A percentile compares a stretch with the other conserved stretches of the same genome.
phyloP scores from a whole-genome alignment of 1,284 basidiomycete genomes.

The Naganishia liquefaciens region DNA sequence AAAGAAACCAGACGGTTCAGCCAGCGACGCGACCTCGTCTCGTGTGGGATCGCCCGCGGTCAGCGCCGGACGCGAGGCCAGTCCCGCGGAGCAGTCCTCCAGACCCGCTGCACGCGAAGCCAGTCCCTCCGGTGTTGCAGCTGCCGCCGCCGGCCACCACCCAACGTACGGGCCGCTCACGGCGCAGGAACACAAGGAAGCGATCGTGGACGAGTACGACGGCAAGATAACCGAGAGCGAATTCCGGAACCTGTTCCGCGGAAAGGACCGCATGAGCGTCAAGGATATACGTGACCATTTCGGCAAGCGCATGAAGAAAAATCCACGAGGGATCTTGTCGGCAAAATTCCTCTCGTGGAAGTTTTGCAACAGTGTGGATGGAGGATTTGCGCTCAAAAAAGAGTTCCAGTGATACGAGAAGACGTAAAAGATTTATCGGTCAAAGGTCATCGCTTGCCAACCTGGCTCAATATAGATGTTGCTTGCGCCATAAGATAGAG shows the following conservation, averaged over 20 bases:
- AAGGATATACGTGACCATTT: slow-evolving; percentile 27
- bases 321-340: slow-evolving; percentile 13
- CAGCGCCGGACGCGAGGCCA: slow-evolving; percentile 1
- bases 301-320: slow-evolving; percentile 28
- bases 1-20: slow-evolving; percentile 21
- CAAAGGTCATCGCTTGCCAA: too few species aligned
- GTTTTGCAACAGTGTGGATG: slow-evolving; percentile 17
- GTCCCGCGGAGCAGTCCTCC: slow-evolving; percentile 3
- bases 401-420: slow-evolving; percentile 2
- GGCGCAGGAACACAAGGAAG: slow-evolving; percentile 13
- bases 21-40: background rate
- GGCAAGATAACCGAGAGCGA: slow-evolving; percentile 24
- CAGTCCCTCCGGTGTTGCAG: background rate
- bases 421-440: too few species aligned
- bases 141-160: background rate
- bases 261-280: slow-evolving; percentile 18
- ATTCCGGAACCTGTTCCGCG: slow-evolving; percentile 9
- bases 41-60: slow-evolving; percentile 14
- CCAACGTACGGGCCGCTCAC: slow-evolving; percentile 20
- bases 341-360: slow-evolving; percentile 21
- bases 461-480: too few species aligned
- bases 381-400: slow-evolving; percentile 22
- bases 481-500: too few species aligned
- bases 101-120: slow-evolving; percentile 1
- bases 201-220: slow-evolving; percentile 10